phyloP scores from a whole-genome alignment of 352 stramenopile genomes.

The Pilasporangium apinafurcum region DNA sequence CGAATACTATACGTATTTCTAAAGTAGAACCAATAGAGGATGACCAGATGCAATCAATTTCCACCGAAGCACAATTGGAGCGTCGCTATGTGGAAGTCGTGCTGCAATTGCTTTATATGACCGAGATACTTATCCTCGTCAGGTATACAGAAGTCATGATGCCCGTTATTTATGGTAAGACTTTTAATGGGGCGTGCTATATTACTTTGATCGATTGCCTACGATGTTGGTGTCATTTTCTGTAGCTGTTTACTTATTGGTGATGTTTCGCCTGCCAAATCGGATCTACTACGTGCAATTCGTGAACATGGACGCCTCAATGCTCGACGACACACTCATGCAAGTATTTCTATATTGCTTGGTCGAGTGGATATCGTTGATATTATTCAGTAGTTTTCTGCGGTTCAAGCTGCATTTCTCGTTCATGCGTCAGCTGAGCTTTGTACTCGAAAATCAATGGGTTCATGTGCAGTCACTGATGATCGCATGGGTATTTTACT shows the following conservation, averaged over 20 bases:
- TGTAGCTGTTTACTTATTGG: conserved; percentile 1
- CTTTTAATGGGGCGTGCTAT: too few relatives aligned
- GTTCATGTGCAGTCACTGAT: conserved; percentile 16
- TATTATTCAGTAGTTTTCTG: too few relatives aligned
- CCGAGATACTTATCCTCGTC: conserved; percentile 21
- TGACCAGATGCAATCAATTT: too few relatives aligned
- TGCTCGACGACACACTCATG: too few relatives aligned
- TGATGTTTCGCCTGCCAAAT: conserved; percentile 1
- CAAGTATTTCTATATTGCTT: too few relatives aligned
- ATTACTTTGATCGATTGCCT: too few relatives aligned
- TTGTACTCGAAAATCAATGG: conserved; percentile 18
- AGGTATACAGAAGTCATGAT: conserved; percentile 27
- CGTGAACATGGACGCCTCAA: background rate
- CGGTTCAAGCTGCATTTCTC: conserved; percentile 17
- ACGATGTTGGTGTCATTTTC: too few relatives aligned
- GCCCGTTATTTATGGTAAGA: conserved; percentile 22
- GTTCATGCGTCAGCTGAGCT: conserved; percentile 18
- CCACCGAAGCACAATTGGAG: too few relatives aligned
- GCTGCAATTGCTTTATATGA: conserved; percentile 20
- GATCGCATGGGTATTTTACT: conserved; percentile 10
- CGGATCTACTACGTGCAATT: background rate
- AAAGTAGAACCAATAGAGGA: too few relatives aligned
- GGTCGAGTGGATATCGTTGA: too few relatives aligned
- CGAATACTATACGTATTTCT: too few relatives aligned
- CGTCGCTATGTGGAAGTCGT: too few relatives aligned